phyloP scores from a whole-genome alignment of 768 basidiomycete genomes.

The Tulasnella sp. region DNA sequence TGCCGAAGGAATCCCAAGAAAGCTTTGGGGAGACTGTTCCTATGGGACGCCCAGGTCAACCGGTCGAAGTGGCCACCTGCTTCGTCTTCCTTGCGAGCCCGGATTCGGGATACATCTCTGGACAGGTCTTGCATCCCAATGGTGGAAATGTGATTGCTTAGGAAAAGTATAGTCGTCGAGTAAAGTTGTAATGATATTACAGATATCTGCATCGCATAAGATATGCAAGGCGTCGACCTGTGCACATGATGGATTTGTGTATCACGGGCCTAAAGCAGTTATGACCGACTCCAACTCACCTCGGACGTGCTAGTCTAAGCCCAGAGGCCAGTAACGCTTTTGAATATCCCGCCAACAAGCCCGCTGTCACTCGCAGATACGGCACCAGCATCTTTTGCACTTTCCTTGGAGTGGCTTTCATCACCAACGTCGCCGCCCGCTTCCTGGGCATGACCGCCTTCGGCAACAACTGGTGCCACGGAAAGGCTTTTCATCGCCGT shows the following conservation, averaged over 20 bases:
- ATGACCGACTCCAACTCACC: neutral
- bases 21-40: slow-evolving; percentile 40
- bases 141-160: slow-evolving; percentile 31
- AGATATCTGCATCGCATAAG: neutral
- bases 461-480: neutral
- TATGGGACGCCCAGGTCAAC: slow-evolving; percentile 51
- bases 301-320: neutral
- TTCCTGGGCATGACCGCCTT: neutral
- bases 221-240: neutral
- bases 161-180: neutral
- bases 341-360: neutral
- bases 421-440: slow-evolving; percentile 31
- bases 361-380: neutral
- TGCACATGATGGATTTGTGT: neutral
- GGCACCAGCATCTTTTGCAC: neutral
- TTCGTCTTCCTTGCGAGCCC: slow-evolving; percentile 50
- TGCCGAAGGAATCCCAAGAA: slow-evolving; percentile 40
- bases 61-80: slow-evolving; percentile 49
- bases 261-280: neutral
- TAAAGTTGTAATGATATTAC: neutral
- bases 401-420: neutral
- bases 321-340: neutral
- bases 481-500: slow-evolving; percentile 63
- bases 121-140: slow-evolving; percentile 34
- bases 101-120: slow-evolving; percentile 48